Evolutionary conservation across 257 asterid genomes (phyloP), one percentile per base, ranked within the genome.

Genomic region (Przewalskia tangutica): DNA sequence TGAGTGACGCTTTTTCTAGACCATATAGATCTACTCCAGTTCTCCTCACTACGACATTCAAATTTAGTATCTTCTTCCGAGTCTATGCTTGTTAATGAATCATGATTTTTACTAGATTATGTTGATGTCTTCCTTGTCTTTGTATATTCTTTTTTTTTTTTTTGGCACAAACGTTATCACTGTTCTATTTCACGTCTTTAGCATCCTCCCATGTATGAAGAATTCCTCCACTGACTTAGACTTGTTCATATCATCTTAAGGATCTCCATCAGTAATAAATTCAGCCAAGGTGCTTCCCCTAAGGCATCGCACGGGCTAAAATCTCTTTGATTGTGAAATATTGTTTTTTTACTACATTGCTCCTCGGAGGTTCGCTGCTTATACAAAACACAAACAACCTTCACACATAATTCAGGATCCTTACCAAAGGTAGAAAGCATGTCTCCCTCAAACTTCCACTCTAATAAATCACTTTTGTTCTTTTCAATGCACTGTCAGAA

Each of bases 311-410:
- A n/a, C 48, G 86, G 91, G 89, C 82, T 91, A 82, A 93, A 90
- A 63, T 96, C 96, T 85, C 90, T 84, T 46, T 83, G 86, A 77
- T 91, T 93, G 51, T 38, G 56, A 58, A 14, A 17, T 66, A 91
- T 17, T 46, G 94, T 75, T 81, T 86, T 88, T 87, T 90, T 88
- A 64, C 44, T 12, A 78, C 71, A 67, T 86, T 86, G 56, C 85
- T 92, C 93, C 63, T 83, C 91, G 8, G 89, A 27, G 23, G 93
- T 90, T 84, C 90, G 95, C 85, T 86, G 89, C 81, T 94, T 88
- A 86, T 88, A 93, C 18, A 93, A 88, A 82, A 91, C 92, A 83
- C 93, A 91, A 79, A 93, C 89, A 38, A 92, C 96, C 89, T 82
- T 89, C 94, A 93, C 90, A 66, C 97, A 93, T 40, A 93, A 86